Evolutionary conservation across 2,329 filamentous ascomycete genomes (phyloP).

Genomic region (Hymenoscyphus albidus): DNA sequence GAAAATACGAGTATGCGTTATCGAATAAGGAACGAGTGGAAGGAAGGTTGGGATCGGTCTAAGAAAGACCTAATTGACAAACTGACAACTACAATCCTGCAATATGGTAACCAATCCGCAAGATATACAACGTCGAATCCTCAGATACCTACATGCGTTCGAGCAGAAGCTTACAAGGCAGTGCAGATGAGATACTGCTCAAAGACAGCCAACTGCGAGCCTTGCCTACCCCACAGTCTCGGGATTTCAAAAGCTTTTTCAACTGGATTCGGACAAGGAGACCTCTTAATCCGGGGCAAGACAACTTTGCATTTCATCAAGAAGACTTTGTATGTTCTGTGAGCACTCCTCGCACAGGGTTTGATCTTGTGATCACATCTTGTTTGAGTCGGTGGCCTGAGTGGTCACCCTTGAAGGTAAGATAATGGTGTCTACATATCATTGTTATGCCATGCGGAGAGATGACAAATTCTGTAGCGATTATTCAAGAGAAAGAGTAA

Average conservation of each 20-base stretch:
- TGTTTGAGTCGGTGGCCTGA: conserved; percentile 13
- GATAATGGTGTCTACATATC: too few relatives aligned
- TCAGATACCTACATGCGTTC: neutral
- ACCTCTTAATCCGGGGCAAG: conserved; percentile 16
- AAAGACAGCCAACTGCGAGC: conserved; percentile 14
- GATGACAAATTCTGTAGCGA: neutral
- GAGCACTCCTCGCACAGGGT: neutral
- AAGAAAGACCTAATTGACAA: conserved; percentile 19
- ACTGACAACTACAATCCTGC: conserved; percentile 9
- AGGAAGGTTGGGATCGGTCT: conserved; percentile 14
- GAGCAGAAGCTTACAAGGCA: neutral
- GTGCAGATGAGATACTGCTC: conserved; percentile 16
- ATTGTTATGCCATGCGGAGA: too few relatives aligned
- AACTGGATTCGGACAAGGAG: conserved; percentile 16
- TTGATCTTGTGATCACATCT: conserved; percentile 13
- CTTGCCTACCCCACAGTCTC: conserved; percentile 2
- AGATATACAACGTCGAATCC: too few relatives aligned
- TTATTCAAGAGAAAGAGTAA: neutral
- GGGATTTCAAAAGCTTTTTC: conserved; percentile 12
- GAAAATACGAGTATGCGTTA: conserved; percentile 2
- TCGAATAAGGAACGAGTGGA: conserved; percentile 10
- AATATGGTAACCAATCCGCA: conserved; percentile 14
- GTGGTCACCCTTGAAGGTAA: conserved; percentile 12
- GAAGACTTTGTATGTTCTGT: conserved; percentile 16
- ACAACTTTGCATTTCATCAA: conserved; percentile 14